Percentiles rank a stretch among this genome's conserved stretches.
These are phyloP conservation scores for Xerocomus potaroensis DNA, from an alignment of 768 basidiomycete species.

Conservation along the genomic window DNA sequence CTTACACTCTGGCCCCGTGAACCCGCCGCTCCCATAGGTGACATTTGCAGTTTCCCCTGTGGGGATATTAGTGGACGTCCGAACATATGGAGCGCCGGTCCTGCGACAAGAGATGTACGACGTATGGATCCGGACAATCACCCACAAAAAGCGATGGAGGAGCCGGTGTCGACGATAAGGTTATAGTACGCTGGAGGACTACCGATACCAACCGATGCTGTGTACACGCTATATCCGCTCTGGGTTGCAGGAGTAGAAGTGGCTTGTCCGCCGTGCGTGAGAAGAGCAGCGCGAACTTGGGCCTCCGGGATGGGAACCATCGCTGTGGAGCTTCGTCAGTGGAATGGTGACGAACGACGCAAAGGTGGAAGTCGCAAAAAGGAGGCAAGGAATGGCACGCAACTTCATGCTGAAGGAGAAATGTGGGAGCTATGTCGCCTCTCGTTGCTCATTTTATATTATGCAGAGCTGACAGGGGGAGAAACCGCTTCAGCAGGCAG, in stretches of 20 bases:
- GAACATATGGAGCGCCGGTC: not conserved
- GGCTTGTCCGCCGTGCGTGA: not conserved
- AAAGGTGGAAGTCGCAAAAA: too few relatives aligned
- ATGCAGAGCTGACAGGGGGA: too few relatives aligned
- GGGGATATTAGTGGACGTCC: not conserved
- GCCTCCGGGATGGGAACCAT: too few relatives aligned
- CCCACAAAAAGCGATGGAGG: conserved; percentile 28
- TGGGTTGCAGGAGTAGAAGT: conserved; percentile 15
- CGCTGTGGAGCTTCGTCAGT: too few relatives aligned
- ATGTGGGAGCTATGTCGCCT: too few relatives aligned
- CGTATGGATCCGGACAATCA: not conserved
- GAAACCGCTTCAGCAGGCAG: too few relatives aligned
- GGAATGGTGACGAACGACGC: too few relatives aligned
- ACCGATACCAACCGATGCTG: conserved; percentile 24
- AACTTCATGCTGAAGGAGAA: too few relatives aligned
- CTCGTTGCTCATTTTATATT: too few relatives aligned
- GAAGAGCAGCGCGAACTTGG: too few relatives aligned
- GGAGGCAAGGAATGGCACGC: too few relatives aligned
- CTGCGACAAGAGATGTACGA: not conserved
- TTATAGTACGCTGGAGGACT: conserved; percentile 25
- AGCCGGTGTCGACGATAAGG: conserved; percentile 31
- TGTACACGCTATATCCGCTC: conserved; percentile 13
- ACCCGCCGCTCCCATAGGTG: not conserved
- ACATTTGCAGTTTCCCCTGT: not conserved
- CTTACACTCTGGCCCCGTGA: not conserved